Evolutionary conservation across 441 rosid species (phyloP), one percentile per base, ranked within the genome.

Genomic region (Flueggea neowawraea): DNA sequence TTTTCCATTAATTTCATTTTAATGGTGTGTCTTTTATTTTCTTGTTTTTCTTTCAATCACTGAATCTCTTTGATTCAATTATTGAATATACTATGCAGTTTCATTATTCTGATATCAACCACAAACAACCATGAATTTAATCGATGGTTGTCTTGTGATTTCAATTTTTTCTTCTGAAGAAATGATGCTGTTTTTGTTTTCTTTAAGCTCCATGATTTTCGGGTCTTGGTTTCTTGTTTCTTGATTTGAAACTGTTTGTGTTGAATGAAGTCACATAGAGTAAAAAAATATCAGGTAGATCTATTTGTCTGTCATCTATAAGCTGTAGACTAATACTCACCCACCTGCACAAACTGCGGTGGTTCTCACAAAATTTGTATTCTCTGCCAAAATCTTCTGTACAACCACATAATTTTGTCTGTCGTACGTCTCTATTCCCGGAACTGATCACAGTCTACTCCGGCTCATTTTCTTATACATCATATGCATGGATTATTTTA

Each of bases 241-340:
- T 39, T 13, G 14, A 12, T 50, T 8, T 8, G 13, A 47, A 58
- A 50, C 69, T 64, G 48, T 36, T 56, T 16, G 39, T 5, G 7
- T 49, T 31, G 33, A 44, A 17, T 22, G 4, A 36, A 8, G 60
- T 62, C 70, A 64, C 64, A 43, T 55, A 62, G 49, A 16, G 51
- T 31, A 10, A 31, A 36, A 14, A 3, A 65, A n/a, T 55, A 32
- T 56, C 43, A 9, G 33, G 49, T 44, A 66, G 63, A 66, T 66
- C 63, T 66, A 31, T 36, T 36, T 36, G 9, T 36, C 41, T 36
- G 41, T 36, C 41, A 36, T 36, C 41, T 36, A 5, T 36, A 36
- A 36, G 9, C 41, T 36, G 41, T 36, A 36, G 41, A 36, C 9
- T 36, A 36, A 36, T 36, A 3, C 9, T 36, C 9, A 36, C 41